Evolutionary conservation across 345 rosid species (phyloP).

Genomic region (Pseudoturritis turrita): DNA sequence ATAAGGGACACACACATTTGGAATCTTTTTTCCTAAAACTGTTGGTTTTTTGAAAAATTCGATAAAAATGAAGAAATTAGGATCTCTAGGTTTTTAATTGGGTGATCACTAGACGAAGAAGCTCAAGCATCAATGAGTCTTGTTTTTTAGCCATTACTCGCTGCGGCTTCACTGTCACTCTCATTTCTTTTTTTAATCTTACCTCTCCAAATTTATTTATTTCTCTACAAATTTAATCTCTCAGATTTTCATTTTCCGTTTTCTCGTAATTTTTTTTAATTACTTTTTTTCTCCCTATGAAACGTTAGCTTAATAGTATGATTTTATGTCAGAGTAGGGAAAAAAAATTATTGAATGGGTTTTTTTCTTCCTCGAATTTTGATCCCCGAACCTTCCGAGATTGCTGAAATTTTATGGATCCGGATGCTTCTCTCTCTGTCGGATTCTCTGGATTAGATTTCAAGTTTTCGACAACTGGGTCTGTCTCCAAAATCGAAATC

Average conservation of each 20-base stretch:
- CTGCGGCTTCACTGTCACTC: conserved; percentile 37
- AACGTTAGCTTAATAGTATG: neutral
- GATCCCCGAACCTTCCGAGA: conserved; percentile 52
- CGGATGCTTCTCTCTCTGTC: conserved; percentile 54
- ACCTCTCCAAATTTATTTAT: neutral
- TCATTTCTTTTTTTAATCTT: neutral
- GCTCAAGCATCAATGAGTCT: conserved; percentile 36
- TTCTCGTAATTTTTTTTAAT: neutral
- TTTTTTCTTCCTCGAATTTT: conserved; percentile 25
- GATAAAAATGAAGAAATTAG: conserved; percentile 19
- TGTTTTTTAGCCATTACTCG: conserved; percentile 36
- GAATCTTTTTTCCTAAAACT: conserved; percentile 3
- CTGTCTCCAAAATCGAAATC: conserved; percentile 20
- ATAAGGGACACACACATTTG: neutral
- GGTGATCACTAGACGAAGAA: conserved; percentile 35
- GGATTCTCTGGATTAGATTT: conserved; percentile 35
- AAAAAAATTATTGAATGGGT: neutral
- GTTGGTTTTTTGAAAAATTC: conserved; percentile 16
- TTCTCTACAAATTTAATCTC: neutral
- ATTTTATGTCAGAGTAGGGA: conserved; percentile 15
- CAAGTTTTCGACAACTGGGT: conserved; percentile 69
- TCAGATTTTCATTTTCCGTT: neutral
- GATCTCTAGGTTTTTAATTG: conserved; percentile 30
- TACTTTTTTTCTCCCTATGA: neutral
- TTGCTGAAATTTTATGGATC: conserved; percentile 31